Evolutionary conservation across 1,139 yeast genomes (phyloP), one percentile per base, ranked within the genome.

Genomic region (Ogataea hybrid): DNA sequence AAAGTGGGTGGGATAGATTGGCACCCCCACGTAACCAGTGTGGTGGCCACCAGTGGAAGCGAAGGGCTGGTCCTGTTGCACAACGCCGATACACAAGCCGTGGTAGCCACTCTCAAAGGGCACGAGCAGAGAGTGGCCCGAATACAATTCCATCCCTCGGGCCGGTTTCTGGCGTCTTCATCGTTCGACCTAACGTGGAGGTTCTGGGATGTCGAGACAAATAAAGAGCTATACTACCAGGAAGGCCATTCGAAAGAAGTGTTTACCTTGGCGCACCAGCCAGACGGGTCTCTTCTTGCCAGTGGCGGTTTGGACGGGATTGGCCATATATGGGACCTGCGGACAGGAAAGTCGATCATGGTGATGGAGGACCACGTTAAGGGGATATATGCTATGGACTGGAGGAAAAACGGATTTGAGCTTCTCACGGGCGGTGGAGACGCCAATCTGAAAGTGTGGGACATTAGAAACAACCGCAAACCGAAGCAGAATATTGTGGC

Each of bases 141-240:
- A n/a, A 64, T 81, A 0, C 72, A 74, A 32, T 75, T 79, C 48
- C 96, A 89, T 58, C 96, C 96, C 0, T 56, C 67, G 2, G 79
- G 79, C 0, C 53, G 63, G 3, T 77, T 63, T 51, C n/a, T 62
- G 4, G 84, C 82, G 0, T 73, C 89, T 18, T 85, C 96, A 0
- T 88, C 97, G 0, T 83, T 76, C 56, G 98, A 92, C 61, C 74
- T 73, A 47, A 88, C 96, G 0, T 92, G 97, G 97, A 75, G 88
- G 46, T 61, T 89, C 6, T 89, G 96, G 95, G 97, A 92, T 61
- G 50, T 79, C 0, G 65, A 67, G 9, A 75, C 69, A 2, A 69
- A 68, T 35, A 53, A 57, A 22, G 75, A 74, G 42, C 51, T 83
- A 5, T 65, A 71, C 22, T 56, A 68, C 36, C 97, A 92, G 61